Percentiles rank a stretch among this genome's conserved stretches.
These are phyloP conservation scores for Vigna mungo DNA, from an alignment of 306 rosid species.

Conservation along the genomic window DNA sequence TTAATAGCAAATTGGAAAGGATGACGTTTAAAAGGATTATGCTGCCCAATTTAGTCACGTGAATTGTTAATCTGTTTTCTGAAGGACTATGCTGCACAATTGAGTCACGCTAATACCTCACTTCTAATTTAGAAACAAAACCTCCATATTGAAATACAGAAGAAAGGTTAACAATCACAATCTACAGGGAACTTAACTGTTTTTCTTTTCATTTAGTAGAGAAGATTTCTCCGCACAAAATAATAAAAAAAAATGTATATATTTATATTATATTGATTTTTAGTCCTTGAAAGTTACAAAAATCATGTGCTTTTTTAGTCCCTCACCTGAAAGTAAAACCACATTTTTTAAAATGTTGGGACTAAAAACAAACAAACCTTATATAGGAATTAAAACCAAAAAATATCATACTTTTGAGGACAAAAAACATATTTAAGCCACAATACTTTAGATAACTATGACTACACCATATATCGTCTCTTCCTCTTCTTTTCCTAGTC, in stretches of 20 bases:
- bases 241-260: neutral
- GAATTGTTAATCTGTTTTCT: neutral
- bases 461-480: neutral
- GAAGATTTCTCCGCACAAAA: neutral
- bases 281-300: neutral
- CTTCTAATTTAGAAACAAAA: constrained; percentile 7
- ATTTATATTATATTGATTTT: neutral
- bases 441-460: neutral
- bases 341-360: too few relatives aligned
- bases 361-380: neutral
- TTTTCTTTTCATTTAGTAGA: neutral
- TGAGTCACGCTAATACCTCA: neutral
- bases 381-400: neutral
- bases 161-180: constrained; percentile 13
- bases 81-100: neutral
- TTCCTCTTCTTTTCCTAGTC: neutral
- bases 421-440: constrained; percentile 5
- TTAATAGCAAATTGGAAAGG: neutral
- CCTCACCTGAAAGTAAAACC: too few relatives aligned
- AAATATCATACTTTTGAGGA: neutral
- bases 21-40: neutral
- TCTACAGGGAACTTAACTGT: neutral
- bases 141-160: neutral
- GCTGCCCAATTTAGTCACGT: neutral
- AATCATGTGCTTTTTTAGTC: too few relatives aligned